Evolutionary conservation across 805 yeast genomes (phyloP), one percentile per base, ranked within the genome.

Genomic region (Wickerhamiella sergipiensis): DNA sequence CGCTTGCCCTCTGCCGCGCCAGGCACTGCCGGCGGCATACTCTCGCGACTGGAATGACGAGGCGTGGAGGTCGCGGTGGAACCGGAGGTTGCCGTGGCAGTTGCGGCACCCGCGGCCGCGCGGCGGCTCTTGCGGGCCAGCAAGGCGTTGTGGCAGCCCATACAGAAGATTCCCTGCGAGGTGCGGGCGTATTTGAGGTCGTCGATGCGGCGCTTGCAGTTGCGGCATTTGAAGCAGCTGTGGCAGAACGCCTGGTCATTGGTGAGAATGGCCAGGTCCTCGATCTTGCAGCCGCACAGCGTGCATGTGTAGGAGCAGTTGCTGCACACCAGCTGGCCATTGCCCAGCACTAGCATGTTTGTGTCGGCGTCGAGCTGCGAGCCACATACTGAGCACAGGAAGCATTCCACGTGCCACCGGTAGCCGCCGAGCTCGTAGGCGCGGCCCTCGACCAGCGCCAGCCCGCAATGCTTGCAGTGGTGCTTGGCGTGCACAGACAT

Each of bases 161-260:
- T 86, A 67, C 98, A 90, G 63, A 87, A 89, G 45, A 90, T 71
- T 0, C 97, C 97, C 61, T 85, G 89, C 43, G 89, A 81, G 0
- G 97, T 90, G 62, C 95, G 76, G 15, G 97, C 97, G 64, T 92
- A 92, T 57, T 88, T 75, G 57, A 89, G 70, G 67, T 90, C 95
- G 61, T 84, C 94, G 54, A 90, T 90, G 52, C 82, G 81, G 54
- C 77, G 77, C 64, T 83, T 81, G 70, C 98, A 90, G 58, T 85
- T 81, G 48, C 90, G 78, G 66, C 98, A 90, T 60, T 80, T 80
- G 70, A 90, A 92, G 66, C 98, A 90, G 47, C 75, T 73, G 8
- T 94, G 79, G 65, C 97, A 92, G 65, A 86, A 92, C 2, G 97
- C 96, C 63, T 85, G 90, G 58, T 92, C 94, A 23, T 96, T 95